Evolutionary conservation across 352 stramenopile species (phyloP), one percentile per base, ranked within the genome.

Genomic region (Pseudoperonospora humuli): DNA sequence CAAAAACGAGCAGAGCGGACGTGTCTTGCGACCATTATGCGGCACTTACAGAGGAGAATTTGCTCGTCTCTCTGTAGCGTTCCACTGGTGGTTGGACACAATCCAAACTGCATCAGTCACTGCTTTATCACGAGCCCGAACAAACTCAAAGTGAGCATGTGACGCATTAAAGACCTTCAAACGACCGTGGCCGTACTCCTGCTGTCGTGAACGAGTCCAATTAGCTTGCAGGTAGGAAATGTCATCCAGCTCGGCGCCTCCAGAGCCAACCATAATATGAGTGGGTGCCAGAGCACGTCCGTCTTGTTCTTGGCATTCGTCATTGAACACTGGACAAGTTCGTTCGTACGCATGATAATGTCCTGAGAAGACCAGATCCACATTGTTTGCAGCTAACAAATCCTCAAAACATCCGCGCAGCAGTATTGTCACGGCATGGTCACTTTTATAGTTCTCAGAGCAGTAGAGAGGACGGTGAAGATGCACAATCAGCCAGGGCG

Each of bases 301-400:
- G 14, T 45, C 24, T 26, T 25, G 39, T 24, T 64, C 48, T 25
- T 51, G 28, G 39, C 60, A 74, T 15, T 49, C 29, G 9, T 47
- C 51, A 7, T 64, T 43, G 26, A 66, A 72, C 14, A 84, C 69
- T 0, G 66, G 54, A 26, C 64, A 78, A 3, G 71, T 79, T 40
- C 66, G 58, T 45, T 79, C 71, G 46, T 84, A 84, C n/a, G 64
- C 54, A 15, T 81, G 71, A n/a, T 71, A 65, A 24, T 84, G 71
- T 3, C 68, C 68, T 1, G 66, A 67, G 24, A 81, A 81, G 9
- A 81, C 61, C 3, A 75, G 26, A 40, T 81, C 68, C 17, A 80
- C 61, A 15, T 45, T 53, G n/a, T 76, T 66, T 19, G 50, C 32
- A 2, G 38, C 33, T 6, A 79, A 38, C 25, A 73, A 11, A 7